A percentile compares a stretch with the other conserved stretches of the same genome.
phyloP scores from a whole-genome alignment of 768 basidiomycete genomes.

The Amanita molliuscula region DNA sequence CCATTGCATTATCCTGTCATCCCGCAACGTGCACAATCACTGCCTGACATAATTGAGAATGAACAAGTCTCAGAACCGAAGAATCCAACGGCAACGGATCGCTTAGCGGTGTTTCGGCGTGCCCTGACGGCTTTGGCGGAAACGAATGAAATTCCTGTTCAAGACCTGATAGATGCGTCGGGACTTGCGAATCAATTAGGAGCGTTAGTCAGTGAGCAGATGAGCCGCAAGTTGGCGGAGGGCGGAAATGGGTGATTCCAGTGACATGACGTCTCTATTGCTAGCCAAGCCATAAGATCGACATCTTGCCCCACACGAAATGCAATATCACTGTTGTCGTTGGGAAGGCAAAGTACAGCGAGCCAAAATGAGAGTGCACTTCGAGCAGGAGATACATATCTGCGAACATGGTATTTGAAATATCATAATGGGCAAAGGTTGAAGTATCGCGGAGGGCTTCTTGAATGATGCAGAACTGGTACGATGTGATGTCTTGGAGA shows the following conservation, averaged over 20 bases:
- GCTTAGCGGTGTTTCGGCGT: constrained; percentile 31
- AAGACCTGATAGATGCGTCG: constrained; percentile 38
- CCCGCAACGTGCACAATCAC: not conserved
- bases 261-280: no score
- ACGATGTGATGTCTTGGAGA: no score
- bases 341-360: no score
- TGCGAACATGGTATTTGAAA: no score
- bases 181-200: constrained; percentile 36
- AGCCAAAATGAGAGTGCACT: no score
- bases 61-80: constrained; percentile 17
- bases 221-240: constrained; percentile 23
- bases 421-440: no score
- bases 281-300: no score
- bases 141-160: constrained; percentile 30
- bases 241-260: not conserved
- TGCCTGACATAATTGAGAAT: not conserved
- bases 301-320: no score
- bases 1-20: not conserved
- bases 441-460: no score
- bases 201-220: constrained; percentile 32
- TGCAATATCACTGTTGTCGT: no score
- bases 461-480: no score
- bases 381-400: no score
- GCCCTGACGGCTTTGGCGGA: constrained; percentile 31
- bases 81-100: constrained; percentile 28